phyloP scores from a whole-genome alignment of 169 alveolate species.

The Cryptosporidium xiaoi region DNA sequence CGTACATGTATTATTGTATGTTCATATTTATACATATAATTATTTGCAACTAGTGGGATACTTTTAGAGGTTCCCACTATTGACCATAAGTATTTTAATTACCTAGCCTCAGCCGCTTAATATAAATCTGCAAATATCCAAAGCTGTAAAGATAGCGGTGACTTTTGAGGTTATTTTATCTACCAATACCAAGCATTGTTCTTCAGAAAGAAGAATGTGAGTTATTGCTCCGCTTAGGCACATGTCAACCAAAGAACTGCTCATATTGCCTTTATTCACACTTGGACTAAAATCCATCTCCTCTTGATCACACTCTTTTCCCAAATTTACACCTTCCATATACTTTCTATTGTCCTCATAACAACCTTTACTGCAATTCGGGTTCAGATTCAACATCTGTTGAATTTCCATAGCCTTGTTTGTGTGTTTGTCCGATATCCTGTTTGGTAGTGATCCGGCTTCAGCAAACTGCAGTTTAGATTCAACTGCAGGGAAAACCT shows the following conservation, averaged over 20 bases:
- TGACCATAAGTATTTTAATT: no score
- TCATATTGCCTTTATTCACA: no score
- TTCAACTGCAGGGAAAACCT: not conserved
- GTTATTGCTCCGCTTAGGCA: conserved; percentile 68
- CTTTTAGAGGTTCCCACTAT: no score
- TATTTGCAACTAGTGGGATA: no score
- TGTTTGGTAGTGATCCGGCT: not conserved
- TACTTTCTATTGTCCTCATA: conserved; percentile 12
- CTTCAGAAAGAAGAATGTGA: conserved; percentile 58
- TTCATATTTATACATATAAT: no score
- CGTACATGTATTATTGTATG: no score
- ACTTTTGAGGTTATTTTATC: conserved; percentile 18
- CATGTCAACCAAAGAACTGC: conserved; percentile 14
- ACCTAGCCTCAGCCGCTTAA: not conserved
- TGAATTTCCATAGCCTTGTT: not conserved
- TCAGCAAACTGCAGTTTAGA: not conserved
- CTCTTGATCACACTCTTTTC: conserved; percentile 16
- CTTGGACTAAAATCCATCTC: not conserved
- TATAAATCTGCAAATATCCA: conserved; percentile 45
- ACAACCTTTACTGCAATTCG: conserved; percentile 18
- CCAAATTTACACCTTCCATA: not conserved
- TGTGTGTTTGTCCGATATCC: not conserved
- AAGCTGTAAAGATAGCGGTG: conserved; percentile 67
- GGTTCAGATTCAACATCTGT: not conserved
- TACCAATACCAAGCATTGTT: conserved; percentile 41